phyloP scores from a whole-genome alignment of 306 rosid genomes.

The Cicer judaicum region DNA sequence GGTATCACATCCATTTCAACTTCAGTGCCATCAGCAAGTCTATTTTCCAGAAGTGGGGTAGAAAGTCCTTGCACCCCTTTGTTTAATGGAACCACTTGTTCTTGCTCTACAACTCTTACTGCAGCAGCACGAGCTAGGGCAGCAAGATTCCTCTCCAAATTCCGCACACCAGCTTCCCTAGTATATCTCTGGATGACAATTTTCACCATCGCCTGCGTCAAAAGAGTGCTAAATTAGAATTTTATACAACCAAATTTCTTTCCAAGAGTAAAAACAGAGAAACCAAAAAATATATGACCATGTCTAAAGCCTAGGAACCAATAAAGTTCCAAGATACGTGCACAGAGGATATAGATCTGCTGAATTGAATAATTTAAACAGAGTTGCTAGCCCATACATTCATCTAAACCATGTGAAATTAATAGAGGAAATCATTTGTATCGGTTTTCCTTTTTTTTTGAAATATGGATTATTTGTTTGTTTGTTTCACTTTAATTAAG shows the following conservation, averaged over 20 bases:
- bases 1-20: conserved; percentile 99
- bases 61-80: conserved; percentile 79
- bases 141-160: conserved; percentile 89
- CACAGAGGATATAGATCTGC: conserved; percentile 10
- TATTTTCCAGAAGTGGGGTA: conserved; percentile 84
- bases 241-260: conserved; percentile 12
- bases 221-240: conserved; percentile 35
- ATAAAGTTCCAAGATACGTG: conserved; percentile 27
- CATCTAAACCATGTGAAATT: conserved; percentile 25
- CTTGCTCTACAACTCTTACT: conserved; percentile 92
- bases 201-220: conserved; percentile 77
- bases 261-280: conserved; percentile 1
- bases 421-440: conserved; percentile 16
- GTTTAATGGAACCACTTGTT: conserved; percentile 70
- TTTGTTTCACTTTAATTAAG: conserved; percentile 15
- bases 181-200: conserved; percentile 88
- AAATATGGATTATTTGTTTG: conserved; percentile 37
- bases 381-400: conserved; percentile 23
- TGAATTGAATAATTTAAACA: conserved; percentile 3
- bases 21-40: conserved; percentile 91
- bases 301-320: conserved; percentile 17
- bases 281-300: conserved; percentile 13
- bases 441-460: background rate
- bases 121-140: conserved; percentile 99
- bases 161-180: conserved; percentile 99